Percentiles rank a stretch among this genome's conserved stretches.
phyloP scores from a whole-genome alignment of 306 rosid genomes.

The Hylodesmum podocarpum region DNA sequence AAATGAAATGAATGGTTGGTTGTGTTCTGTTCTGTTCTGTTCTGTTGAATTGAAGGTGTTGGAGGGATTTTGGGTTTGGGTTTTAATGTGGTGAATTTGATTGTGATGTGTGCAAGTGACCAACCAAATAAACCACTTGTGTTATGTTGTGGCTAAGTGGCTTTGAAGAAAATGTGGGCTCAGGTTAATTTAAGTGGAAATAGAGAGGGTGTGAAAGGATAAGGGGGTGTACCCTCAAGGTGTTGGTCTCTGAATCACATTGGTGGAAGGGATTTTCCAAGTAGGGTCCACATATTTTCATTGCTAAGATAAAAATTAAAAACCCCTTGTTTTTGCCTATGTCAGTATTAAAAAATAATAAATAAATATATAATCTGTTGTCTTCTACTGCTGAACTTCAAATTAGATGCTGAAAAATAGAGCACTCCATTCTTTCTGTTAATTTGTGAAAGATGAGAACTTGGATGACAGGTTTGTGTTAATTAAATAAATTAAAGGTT shows the following conservation, averaged over 20 bases:
- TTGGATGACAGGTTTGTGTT: neutral
- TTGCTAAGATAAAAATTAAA: constrained; percentile 20
- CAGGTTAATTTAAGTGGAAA: neutral
- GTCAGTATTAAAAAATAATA: neutral
- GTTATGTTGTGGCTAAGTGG: constrained; percentile 10
- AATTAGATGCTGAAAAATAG: neutral
- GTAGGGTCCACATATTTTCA: constrained; percentile 47
- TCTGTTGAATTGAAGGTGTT: neutral
- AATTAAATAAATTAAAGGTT: too few relatives aligned
- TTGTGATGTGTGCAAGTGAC: neutral
- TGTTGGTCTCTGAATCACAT: constrained; percentile 3
- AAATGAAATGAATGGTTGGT: neutral
- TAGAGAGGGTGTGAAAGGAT: constrained; percentile 34
- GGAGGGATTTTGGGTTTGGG: constrained; percentile 6
- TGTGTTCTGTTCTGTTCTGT: neutral
- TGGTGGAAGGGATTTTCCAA: neutral
- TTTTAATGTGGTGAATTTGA: neutral
- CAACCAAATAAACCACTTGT: constrained; percentile 25
- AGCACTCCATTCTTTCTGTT: neutral
- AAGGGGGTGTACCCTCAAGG: constrained; percentile 32
- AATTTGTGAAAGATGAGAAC: neutral
- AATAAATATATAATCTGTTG: neutral
- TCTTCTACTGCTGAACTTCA: neutral
- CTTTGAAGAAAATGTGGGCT: neutral
- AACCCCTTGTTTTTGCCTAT: neutral